Evolutionary conservation across 805 yeast genomes (phyloP).

Genomic region (Metschnikowia santaceciliae): DNA sequence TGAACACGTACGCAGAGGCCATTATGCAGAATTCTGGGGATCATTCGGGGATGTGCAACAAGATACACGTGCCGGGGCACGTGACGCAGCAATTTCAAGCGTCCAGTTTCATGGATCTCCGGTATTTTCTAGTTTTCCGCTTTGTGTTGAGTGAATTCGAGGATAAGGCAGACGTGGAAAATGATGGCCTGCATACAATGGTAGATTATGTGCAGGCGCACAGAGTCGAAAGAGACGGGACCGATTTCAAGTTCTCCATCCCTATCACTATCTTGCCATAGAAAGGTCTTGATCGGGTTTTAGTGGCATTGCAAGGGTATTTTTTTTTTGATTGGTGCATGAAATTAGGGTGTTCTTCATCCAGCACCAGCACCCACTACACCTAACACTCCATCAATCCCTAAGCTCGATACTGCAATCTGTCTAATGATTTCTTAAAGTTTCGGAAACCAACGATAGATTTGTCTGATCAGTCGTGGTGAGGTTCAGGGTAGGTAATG

Average conservation of each 20-base stretch:
- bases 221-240: slow-evolving; percentile 12
- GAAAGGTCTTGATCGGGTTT: no score
- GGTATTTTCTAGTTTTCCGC: slow-evolving; percentile 33
- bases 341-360: no score
- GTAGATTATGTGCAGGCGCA: slow-evolving; percentile 13
- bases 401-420: no score
- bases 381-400: no score
- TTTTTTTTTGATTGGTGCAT: no score
- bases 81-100: slow-evolving; percentile 36
- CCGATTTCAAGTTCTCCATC: slow-evolving; percentile 14
- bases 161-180: not conserved
- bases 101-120: slow-evolving; percentile 32
- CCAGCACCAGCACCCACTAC: no score
- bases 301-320: no score
- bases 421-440: no score
- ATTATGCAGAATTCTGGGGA: slow-evolving; percentile 16
- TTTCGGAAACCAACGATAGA: no score
- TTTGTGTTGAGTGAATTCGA: slow-evolving; percentile 31
- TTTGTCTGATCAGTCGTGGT: no score
- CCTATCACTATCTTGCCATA: slow-evolving; percentile 12
- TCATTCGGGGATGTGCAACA: not conserved
- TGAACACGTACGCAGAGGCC: slow-evolving; percentile 32
- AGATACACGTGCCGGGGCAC: slow-evolving; percentile 28
- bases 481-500: no score
- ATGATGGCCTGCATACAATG: not conserved